Conservation (phyloP, 1,139 yeast genomes). For the Yamadazyma dendronema region DNA sequence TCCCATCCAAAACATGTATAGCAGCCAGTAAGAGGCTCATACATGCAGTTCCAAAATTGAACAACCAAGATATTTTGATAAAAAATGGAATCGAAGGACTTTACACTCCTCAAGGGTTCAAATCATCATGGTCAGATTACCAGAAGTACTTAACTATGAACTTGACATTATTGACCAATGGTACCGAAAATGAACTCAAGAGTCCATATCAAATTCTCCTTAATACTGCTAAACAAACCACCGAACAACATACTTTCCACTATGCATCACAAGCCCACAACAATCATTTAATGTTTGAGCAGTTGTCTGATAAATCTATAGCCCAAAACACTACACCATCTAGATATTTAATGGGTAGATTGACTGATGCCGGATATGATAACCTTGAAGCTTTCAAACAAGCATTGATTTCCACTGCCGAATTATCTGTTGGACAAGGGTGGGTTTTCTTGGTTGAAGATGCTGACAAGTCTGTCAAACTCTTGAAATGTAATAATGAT, state of each 20-base stretch:
- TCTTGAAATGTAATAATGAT: slow-evolving; percentile 71
- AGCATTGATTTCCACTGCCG: slow-evolving; percentile 55
- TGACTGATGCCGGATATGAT: slow-evolving; percentile 35
- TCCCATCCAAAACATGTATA: slow-evolving; percentile 6
- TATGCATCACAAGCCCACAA: slow-evolving; percentile 90
- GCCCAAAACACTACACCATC: slow-evolving; percentile 46
- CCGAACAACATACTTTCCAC: slow-evolving; percentile 73
- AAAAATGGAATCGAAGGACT: slow-evolving; percentile 68
- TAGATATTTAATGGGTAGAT: slow-evolving; percentile 44
- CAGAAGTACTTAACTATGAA: slow-evolving; percentile 69
- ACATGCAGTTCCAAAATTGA: slow-evolving; percentile 66
- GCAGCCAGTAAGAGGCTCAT: slow-evolving; percentile 33
- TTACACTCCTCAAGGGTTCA: slow-evolving; percentile 65
- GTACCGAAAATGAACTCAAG: slow-evolving; percentile 77
- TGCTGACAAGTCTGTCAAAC: slow-evolving; percentile 60
- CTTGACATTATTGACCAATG: slow-evolving; percentile 70
- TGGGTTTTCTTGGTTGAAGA: slow-evolving; percentile 87
- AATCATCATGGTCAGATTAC: slow-evolving; percentile 77
- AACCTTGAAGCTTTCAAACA: slow-evolving; percentile 53
- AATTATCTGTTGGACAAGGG: slow-evolving; percentile 65
- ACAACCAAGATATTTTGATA: slow-evolving; percentile 36
- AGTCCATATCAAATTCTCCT: slow-evolving; percentile 75
- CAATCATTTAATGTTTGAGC: slow-evolving; percentile 85
- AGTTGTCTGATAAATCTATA: slow-evolving; percentile 41
- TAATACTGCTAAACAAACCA: slow-evolving; percentile 68